Evolutionary conservation across 177 flowering plant genomes (phyloP), one percentile per base, ranked within the genome.

Genomic region (Vitis hybrid): DNA sequence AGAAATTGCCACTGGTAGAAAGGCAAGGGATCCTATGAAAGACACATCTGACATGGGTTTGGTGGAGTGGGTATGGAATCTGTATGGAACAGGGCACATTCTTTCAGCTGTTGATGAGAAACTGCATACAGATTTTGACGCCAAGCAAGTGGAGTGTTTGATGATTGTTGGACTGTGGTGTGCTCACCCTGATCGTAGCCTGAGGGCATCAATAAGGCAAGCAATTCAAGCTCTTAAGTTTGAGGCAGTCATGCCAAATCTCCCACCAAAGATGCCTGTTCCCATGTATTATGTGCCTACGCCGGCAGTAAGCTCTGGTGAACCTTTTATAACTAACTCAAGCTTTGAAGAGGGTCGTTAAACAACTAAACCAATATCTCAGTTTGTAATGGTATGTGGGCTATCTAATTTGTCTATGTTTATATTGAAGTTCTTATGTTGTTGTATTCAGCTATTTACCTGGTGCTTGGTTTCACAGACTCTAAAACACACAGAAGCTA

Each of bases 1-100:
- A 49, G 84, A 82, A 63, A 83, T 85, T 60, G 80, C 71, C 10
- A 73, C 71, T 13, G 83, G 86, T 15, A 74, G 75, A 74, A 82
- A 62, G 66, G 22, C 83, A 14, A 50, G 57, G 3, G 67, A 79
- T 10, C 58, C 31, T 2, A 31, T 50, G 16, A 64, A 15, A 19
- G 33, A 72, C 0, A 73, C 39, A 14, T 51, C 51, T 2, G 16
- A 73, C 13, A 56, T 67, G 62, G 65, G 83, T 0, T 68, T 85
- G 63, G 75, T 82, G 9, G 76, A 70, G 58, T 78, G 82, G 78
- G 74, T 76, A 31, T 78, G 82, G 80, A 60, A 74, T 51, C 72
- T 76, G 2, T 74, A 73, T 56, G 82, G 78, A 15, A 52, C 21
- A 10, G 74, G 74, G 7, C 14, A 67, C 10, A 70, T 79, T 18